Evolutionary conservation across 768 basidiomycete genomes (phyloP), one percentile per base, ranked within the genome.

Genomic region (Mycena rebaudengoi): DNA sequence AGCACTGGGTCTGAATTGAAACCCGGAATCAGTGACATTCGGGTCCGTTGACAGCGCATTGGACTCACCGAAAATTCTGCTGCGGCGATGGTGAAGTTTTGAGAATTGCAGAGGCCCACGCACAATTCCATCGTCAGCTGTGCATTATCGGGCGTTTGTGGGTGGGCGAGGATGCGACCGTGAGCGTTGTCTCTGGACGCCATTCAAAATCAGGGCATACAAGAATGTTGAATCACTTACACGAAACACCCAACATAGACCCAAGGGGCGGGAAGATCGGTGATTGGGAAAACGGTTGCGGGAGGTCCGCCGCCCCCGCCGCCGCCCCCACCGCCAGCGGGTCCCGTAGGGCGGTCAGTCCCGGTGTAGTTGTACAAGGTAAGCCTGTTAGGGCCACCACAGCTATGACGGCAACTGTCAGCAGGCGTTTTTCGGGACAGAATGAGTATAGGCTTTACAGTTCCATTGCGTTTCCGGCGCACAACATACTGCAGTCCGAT

Each of bases 321-420:
- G n/a, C n/a, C 78, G 5, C 76, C 78, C 3, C 78, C 80, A 10
- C 78, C 79, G 7, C 72, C 74, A 12, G 71, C 74, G 32, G 69
- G 61, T 12, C 71, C 72, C 18, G 72, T 67, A 16, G 86, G 83
- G 18, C 87, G 77, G 58, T 76, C 74, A 1, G 82, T 83, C 0
- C 88, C 89, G 44, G 90, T 91, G 68, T 85, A 91, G 74, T 91
- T 90, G 74, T 91, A 92, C 4, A 88, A 74, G 52, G 85, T 89
- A 29, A 92, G 79, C 48, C 85, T 78, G 68, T 89, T 82, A 0
- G 91, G 88, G 23, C 91, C 91, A 29, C 92, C 91, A 67, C 91
- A 93, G 16, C 58, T 60, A 46, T 30, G 46, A 37, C 30, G n/a
- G 14, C 18, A 6, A 2, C 10, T 7, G 30, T 46, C 16, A 30